These are phyloP conservation scores for Bathelium albidoporum DNA, from an alignment of 495 filamentous ascomycete genomes.

Conservation along the genomic window DNA sequence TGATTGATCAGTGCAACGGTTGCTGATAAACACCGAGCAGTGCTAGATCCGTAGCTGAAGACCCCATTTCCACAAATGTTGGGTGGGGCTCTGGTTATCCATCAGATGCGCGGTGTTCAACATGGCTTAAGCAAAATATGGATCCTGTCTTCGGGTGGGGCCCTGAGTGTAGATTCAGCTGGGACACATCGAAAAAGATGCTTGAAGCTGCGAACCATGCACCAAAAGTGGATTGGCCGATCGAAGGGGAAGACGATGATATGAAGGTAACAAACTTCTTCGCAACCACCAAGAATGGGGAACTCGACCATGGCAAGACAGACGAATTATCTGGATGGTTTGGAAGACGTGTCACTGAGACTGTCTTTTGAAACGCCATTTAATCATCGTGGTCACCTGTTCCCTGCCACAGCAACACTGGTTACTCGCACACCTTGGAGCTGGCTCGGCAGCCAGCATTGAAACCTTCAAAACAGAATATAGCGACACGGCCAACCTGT, in stretches of 20 bases:
- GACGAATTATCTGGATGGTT: slow-evolving; percentile 54
- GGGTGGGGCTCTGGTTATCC: slow-evolving; percentile 91
- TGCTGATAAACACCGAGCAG: neutral
- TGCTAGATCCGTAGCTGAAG: neutral
- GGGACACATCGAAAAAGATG: slow-evolving; percentile 91
- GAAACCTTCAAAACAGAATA: no score
- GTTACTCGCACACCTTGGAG: no score
- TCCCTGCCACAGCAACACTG: neutral
- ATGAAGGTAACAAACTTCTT: slow-evolving; percentile 70
- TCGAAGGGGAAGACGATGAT: slow-evolving; percentile 49
- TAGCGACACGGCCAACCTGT: no score
- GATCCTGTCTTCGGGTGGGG: slow-evolving; percentile 95
- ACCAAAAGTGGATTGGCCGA: slow-evolving; percentile 76
- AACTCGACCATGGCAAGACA: slow-evolving; percentile 30
- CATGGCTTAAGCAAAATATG: slow-evolving; percentile 78
- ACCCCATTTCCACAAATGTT: neutral
- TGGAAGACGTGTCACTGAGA: slow-evolving; percentile 46
- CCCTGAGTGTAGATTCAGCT: slow-evolving; percentile 82
- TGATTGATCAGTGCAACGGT: neutral
- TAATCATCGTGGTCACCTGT: neutral
- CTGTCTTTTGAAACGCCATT: slow-evolving; percentile 41
- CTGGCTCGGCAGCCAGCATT: no score
- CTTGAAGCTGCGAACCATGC: slow-evolving; percentile 55
- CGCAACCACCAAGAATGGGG: slow-evolving; percentile 28
- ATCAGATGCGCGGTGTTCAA: slow-evolving; percentile 68